These are phyloP conservation scores for Penicillium brevicompactum DNA, from an alignment of 2,329 filamentous ascomycete genomes.

Conservation along the genomic window DNA sequence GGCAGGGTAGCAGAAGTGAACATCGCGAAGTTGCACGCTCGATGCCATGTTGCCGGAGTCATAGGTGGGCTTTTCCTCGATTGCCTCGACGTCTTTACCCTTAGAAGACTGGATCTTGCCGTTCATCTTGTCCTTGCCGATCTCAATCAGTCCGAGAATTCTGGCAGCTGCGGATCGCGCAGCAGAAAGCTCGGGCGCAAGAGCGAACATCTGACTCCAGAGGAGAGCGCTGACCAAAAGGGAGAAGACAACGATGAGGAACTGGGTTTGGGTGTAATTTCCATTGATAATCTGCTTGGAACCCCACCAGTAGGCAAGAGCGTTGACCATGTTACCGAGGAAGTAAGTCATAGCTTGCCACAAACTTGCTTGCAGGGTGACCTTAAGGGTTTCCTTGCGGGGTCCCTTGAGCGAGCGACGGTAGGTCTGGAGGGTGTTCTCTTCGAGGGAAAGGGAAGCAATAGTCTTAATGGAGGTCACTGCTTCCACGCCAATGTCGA, in stretches of 20 bases:
- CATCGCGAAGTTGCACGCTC: slow-evolving; percentile 58
- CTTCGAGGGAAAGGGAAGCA: slow-evolving; percentile 54
- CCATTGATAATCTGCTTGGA: slow-evolving; percentile 69
- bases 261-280: slow-evolving; percentile 66
- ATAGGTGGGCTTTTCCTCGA: slow-evolving; percentile 18
- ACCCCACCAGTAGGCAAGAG: slow-evolving; percentile 80
- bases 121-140: slow-evolving; percentile 37
- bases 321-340: slow-evolving; percentile 67
- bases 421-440: slow-evolving; percentile 51
- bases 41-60: slow-evolving; percentile 33
- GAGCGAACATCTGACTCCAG: slow-evolving; percentile 73
- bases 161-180: slow-evolving; percentile 64
- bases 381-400: slow-evolving; percentile 51
- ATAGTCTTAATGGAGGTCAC: slow-evolving; percentile 56
- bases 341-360: slow-evolving; percentile 50
- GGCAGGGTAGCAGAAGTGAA: slow-evolving; percentile 68
- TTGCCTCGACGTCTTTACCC: slow-evolving; percentile 26
- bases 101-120: slow-evolving; percentile 5
- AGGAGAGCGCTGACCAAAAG: slow-evolving; percentile 73
- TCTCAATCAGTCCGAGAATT: slow-evolving; percentile 51
- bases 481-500: slow-evolving; percentile 55
- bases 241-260: slow-evolving; percentile 72
- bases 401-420: slow-evolving; percentile 49
- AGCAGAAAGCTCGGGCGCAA: slow-evolving; percentile 73
- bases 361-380: slow-evolving; percentile 50